Evolutionary conservation across 352 stramenopile genomes (phyloP).

Genomic region (Blastocystis sp.): DNA sequence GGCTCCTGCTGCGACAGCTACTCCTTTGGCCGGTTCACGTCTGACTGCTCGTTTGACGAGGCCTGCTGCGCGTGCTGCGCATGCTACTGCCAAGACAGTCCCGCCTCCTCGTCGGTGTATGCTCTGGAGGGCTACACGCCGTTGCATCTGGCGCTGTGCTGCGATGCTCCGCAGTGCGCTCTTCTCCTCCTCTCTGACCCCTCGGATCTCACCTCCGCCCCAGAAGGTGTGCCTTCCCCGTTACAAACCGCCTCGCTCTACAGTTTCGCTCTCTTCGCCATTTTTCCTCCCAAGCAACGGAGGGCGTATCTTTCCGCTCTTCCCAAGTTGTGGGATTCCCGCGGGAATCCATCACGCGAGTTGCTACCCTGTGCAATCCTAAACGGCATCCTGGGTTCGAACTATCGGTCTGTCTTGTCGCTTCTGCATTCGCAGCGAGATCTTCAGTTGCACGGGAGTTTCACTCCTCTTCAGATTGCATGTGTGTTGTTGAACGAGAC

Average conservation of each 20-base stretch:
- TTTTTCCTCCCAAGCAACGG: neutral
- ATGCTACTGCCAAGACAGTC: neutral
- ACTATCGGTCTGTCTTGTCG: neutral
- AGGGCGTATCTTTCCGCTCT: neutral
- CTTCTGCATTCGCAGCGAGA: slow-evolving; percentile 1
- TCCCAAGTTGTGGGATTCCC: neutral
- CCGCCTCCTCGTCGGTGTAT: neutral
- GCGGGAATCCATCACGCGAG: neutral
- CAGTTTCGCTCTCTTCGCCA: neutral
- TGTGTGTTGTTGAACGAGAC: slow-evolving; percentile 38
- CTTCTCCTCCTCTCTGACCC: neutral
- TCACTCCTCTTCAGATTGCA: slow-evolving; percentile 24
- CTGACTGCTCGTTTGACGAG: slow-evolving; percentile 5
- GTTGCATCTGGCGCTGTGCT: neutral
- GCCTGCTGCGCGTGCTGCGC: neutral
- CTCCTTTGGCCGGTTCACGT: neutral
- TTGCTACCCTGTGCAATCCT: neutral
- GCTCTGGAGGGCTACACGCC: neutral
- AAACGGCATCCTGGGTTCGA: neutral
- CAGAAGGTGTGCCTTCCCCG: neutral
- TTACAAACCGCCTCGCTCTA: neutral
- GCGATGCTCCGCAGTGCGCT: slow-evolving; percentile 10
- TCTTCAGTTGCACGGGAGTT: neutral
- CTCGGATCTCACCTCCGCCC: neutral
- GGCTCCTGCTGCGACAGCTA: neutral